Evolutionary conservation across 2,329 filamentous ascomycete species (phyloP), one percentile per base, ranked within the genome.

Genomic region (Aspergillus amoenus): DNA sequence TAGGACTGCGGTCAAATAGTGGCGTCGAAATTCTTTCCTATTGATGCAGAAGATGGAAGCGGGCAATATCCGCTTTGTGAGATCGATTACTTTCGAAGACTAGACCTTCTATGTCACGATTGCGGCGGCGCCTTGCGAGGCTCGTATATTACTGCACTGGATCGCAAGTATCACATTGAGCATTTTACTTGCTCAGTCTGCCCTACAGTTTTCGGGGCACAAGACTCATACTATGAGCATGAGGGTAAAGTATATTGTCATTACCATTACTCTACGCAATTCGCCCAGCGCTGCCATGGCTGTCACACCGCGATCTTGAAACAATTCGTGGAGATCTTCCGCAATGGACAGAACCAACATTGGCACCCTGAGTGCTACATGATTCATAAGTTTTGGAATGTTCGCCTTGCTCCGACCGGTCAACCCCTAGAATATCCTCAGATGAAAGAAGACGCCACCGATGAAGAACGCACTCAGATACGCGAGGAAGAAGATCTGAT

Each of bases 371-470:
- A 99, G 76, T 99, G 94, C 76, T 99, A 99, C 76, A 99, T 99
- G 94, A 99, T 99, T 61, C 94, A 99, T 79, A 99, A 99, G 70
- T 99, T 97, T 76, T 99, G 94, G 94, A 99, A 97, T 71, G 94
- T 99, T 58, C 88, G 94, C 51, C 81, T 99, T 39, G 86, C 87
- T 11, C 82, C 86, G 24, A 81, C 84, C 11, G 81, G 82, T 41
- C 81, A 86, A 56, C 71, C 76, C 11, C 70, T 79, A 37, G 77
- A 81, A 56, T 75, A 66, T 17, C 71, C 74, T 4, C 71, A 76
- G 52, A 65, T 75, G 11, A 81, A 84, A 51, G 76, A 77, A 41
- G 81, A 87, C 63, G 86, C 86, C 12, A 85, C 83, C 39, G 82
- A 87, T 46, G 85, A 88, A 61, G 84, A 88, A 61, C 88, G 92